Conservation (phyloP, 495 filamentous ascomycete genomes). For the Articulospora tetracladia region DNA sequence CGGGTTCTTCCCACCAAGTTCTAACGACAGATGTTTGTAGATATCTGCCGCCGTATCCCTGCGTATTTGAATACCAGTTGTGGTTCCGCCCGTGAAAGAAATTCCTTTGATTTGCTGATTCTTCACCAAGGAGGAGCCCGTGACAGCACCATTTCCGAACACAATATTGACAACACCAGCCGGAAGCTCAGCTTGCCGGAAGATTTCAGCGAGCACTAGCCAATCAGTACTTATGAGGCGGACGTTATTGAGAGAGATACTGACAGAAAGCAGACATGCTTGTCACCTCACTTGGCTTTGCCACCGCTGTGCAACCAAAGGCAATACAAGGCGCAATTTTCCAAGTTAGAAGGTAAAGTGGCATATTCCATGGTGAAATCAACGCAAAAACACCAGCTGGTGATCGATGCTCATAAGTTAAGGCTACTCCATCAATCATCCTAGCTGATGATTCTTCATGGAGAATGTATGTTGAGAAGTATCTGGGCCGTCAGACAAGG, state of each 20-base stretch:
- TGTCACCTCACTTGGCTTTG: conserved; percentile 7
- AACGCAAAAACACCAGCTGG: conserved; percentile 51
- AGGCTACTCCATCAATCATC: conserved; percentile 5
- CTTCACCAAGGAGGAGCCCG: conserved; percentile 35
- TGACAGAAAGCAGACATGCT: conserved; percentile 5
- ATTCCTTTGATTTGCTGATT: conserved; percentile 51
- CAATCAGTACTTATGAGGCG: not conserved
- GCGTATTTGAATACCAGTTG: conserved; percentile 30
- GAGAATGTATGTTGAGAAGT: conserved; percentile 6
- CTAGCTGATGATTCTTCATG: conserved; percentile 2
- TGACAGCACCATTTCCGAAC: not conserved
- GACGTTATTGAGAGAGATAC: not conserved
- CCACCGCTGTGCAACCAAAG: conserved; percentile 7
- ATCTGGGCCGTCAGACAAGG: not conserved
- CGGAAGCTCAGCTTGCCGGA: conserved; percentile 3
- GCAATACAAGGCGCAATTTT: conserved; percentile 45
- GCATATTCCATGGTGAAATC: conserved; percentile 64
- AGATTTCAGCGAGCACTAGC: not conserved
- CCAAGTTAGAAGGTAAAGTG: conserved; percentile 56
- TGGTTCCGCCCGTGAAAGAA: conserved; percentile 53
- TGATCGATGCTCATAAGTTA: conserved; percentile 7
- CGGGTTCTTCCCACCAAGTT: conserved; percentile 58
- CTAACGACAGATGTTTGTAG: conserved; percentile 49
- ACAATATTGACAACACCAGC: conserved; percentile 6
- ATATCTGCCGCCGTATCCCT: conserved; percentile 39